Evolutionary conservation across 2,329 filamentous ascomycete genomes (phyloP), one percentile per base, ranked within the genome.

Genomic region (Clonostachys chloroleuca): DNA sequence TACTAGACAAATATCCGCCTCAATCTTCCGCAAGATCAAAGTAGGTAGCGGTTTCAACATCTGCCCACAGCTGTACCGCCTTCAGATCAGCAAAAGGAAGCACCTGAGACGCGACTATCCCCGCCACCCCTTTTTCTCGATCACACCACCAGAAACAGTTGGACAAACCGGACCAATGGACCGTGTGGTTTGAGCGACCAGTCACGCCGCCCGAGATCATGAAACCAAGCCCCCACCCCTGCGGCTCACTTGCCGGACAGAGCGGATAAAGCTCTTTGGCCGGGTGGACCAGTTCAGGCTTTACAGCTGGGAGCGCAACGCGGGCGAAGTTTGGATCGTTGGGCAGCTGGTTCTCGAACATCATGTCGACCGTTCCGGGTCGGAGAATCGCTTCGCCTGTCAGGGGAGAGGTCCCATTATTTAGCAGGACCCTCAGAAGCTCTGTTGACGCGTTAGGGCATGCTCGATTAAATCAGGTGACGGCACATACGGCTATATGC

Each of bases 341-440:
- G 0, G 74, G 69, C 45, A 83, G 74, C 53, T 81, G 80, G 56
- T 86, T 84, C 49, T 67, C 66, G 62, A 79, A 84, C 75, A 86
- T 80, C 34, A 72, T 57, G n/a, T 80, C 69, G 2, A 86, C 74
- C 0, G 79, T 83, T 37, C 72, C 65, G 13, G 69, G 63, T 33
- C 69, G 65, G 14, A 86, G 66, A 35, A 86, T 73, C 40, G 67
- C 66, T 0, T 62, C 58, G 2, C 73, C 72, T 0, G 78, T 85
- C 1, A 52, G 68, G 0, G 82, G 76, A n/a, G 71, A 78, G 0
- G 63, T 74, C 45, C 83, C 83, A 50, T 82, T 66, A 56, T 86
- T 86, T 18, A 86, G 61, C 4, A 87, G 60, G 0, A 72, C 68
- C 0, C 78, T 71, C n/a, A 86, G 72, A 44, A 85, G 73, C 48